These are phyloP conservation scores for Fraxinus quadrangulata DNA, from an alignment of 257 asterid species.

Conservation along the genomic window DNA sequence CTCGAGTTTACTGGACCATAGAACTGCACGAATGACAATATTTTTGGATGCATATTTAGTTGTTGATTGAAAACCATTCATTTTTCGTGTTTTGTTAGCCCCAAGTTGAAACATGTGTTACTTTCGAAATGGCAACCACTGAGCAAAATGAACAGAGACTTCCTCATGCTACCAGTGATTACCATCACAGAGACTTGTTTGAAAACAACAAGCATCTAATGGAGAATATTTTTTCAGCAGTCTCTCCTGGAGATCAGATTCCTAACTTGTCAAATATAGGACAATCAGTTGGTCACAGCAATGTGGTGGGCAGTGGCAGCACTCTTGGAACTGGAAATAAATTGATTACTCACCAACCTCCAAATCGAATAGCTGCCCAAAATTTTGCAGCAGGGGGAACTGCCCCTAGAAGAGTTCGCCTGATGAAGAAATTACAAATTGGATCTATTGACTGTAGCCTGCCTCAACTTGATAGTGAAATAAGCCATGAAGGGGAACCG, in stretches of 20 bases:
- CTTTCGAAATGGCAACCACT: background rate
- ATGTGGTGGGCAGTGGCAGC: slow-evolving; percentile 26
- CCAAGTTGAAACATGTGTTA: background rate
- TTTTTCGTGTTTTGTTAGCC: background rate
- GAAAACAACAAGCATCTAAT: slow-evolving; percentile 18
- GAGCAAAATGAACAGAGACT: background rate
- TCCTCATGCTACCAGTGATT: background rate
- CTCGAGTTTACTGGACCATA: background rate
- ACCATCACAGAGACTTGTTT: slow-evolving; percentile 25
- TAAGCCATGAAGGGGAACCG: slow-evolving; percentile 24
- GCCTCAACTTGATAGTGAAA: slow-evolving; percentile 24
- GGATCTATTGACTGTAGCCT: slow-evolving; percentile 52
- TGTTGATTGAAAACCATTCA: background rate
- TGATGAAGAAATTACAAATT: slow-evolving; percentile 49
- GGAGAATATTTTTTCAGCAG: slow-evolving; percentile 25
- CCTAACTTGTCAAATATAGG: slow-evolving; percentile 21
- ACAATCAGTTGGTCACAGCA: slow-evolving; percentile 23
- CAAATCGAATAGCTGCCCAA: slow-evolving; percentile 24
- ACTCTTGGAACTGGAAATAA: slow-evolving; percentile 56
- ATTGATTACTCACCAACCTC: slow-evolving; percentile 43
- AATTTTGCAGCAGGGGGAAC: slow-evolving; percentile 45
- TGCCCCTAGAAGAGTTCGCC: slow-evolving; percentile 69
- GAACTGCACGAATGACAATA: background rate
- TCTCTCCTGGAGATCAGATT: slow-evolving; percentile 33
- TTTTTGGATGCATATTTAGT: background rate